phyloP scores from a whole-genome alignment of 2,329 filamentous ascomycete species.

The Paramyrothecium roridum region DNA sequence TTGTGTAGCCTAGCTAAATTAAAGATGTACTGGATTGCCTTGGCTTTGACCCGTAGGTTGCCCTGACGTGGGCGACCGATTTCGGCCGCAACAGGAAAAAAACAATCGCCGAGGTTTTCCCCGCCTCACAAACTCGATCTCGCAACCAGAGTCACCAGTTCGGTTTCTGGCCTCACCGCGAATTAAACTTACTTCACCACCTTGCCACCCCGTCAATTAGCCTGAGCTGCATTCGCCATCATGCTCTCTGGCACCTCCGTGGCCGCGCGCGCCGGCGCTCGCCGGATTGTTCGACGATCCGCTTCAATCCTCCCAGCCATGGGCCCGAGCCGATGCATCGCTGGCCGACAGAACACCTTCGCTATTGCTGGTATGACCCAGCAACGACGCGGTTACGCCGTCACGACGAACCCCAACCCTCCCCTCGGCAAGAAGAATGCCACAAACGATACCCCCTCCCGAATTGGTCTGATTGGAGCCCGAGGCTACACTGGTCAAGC shows the following conservation, averaged over 20 bases:
- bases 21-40: no score
- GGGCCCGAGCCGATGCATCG: constrained; percentile 3
- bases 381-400: not conserved
- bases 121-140: not conserved
- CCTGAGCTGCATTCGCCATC: constrained; percentile 1
- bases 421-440: constrained; percentile 85
- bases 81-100: not conserved
- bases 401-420: constrained; percentile 70
- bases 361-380: constrained; percentile 1
- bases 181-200: not conserved
- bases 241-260: constrained; percentile 12
- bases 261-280: constrained; percentile 10
- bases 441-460: constrained; percentile 74
- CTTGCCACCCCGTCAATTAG: constrained; percentile 9
- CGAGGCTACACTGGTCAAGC: constrained; percentile 94
- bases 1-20: no score
- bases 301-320: not conserved
- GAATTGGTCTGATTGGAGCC: constrained; percentile 83
- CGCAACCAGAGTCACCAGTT: not conserved
- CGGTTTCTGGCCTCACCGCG: not conserved
- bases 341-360: constrained; percentile 3
- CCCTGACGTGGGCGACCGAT: not conserved
- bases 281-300: constrained; percentile 15
- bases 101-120: not conserved
- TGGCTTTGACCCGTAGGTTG: not conserved